These are phyloP conservation scores for Guadua angustifolia DNA, from an alignment of 176 grass and related monocot genomes.

Conservation along the genomic window DNA sequence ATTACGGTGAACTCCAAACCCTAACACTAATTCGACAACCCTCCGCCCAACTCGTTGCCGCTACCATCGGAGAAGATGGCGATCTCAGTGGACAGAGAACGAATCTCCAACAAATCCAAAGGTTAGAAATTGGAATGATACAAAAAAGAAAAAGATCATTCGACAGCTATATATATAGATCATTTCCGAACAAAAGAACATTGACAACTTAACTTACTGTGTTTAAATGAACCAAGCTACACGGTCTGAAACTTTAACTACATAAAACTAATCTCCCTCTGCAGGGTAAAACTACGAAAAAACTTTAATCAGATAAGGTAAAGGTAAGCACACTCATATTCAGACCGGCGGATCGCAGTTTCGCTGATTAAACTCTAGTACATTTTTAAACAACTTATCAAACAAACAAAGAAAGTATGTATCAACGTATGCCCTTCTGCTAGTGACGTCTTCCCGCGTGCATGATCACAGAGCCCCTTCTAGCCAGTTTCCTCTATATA, in stretches of 20 bases:
- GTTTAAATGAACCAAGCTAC: constrained; percentile 15
- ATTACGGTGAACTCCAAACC: too few species aligned
- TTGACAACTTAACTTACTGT: background rate
- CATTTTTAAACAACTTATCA: constrained; percentile 19
- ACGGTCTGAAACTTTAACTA: background rate
- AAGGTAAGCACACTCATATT: background rate
- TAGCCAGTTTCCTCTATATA: constrained; percentile 34
- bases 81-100: too few species aligned
- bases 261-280: constrained; percentile 10
- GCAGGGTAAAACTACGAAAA: constrained; percentile 32
- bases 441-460: background rate
- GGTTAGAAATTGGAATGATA: too few species aligned
- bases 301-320: constrained; percentile 16
- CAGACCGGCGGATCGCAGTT: background rate
- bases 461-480: background rate
- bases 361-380: constrained; percentile 34
- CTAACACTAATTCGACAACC: too few species aligned
- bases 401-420: constrained; percentile 29
- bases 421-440: background rate
- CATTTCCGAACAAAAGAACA: background rate
- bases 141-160: too few species aligned
- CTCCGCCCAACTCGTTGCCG: too few species aligned
- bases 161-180: too few species aligned
- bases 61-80: too few species aligned
- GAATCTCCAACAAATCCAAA: too few species aligned